Evolutionary conservation across 148 eudicot genomes (phyloP).

Genomic region (Camellia sinensis): DNA sequence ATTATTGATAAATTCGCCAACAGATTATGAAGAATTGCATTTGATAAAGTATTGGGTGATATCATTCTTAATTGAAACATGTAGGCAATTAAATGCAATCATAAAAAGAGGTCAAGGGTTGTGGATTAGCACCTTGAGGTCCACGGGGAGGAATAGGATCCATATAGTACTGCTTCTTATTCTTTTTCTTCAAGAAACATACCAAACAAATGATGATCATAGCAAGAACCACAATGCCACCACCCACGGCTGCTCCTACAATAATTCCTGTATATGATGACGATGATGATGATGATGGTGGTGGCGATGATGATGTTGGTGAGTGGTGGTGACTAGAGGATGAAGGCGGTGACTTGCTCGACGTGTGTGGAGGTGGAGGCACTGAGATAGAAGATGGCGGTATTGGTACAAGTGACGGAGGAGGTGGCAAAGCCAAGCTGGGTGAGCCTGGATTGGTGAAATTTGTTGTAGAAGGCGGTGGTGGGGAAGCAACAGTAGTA

Average conservation of each 20-base stretch:
- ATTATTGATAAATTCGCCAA: neutral
- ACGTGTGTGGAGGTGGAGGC: neutral
- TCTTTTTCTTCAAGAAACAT: constrained; percentile 27
- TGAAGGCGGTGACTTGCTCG: constrained; percentile 5
- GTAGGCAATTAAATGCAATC: neutral
- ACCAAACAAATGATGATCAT: constrained; percentile 3
- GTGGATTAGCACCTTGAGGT: constrained; percentile 20
- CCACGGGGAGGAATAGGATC: constrained; percentile 17
- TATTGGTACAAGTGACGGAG: neutral
- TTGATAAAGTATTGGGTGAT: too few species aligned
- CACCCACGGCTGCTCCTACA: constrained; percentile 16
- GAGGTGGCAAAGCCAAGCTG: neutral
- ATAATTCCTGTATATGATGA: constrained; percentile 5
- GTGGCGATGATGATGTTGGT: neutral
- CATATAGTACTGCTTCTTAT: constrained; percentile 20
- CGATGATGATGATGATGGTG: neutral
- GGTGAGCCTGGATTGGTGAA: neutral
- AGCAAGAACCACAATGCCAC: constrained; percentile 29
- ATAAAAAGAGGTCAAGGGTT: neutral
- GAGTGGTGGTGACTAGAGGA: neutral
- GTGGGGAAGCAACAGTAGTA: neutral
- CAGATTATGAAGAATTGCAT: neutral
- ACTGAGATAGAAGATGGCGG: neutral
- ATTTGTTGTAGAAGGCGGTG: neutral
- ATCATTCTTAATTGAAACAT: neutral